Evolutionary conservation across 345 rosid species (phyloP).

Genomic region (Camelina neglecta): DNA sequence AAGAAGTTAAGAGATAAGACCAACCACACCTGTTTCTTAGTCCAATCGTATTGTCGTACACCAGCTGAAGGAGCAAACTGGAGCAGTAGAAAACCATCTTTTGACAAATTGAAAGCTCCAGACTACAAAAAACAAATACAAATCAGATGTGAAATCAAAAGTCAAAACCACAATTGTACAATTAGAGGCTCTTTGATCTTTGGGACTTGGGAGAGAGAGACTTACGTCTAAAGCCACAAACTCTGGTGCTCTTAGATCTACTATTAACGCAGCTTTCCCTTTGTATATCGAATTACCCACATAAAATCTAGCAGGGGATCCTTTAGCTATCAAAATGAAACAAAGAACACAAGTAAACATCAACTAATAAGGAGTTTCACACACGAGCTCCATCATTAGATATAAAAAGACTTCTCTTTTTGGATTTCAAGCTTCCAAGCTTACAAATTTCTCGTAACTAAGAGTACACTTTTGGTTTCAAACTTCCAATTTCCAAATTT

Average conservation of each 20-base stretch:
- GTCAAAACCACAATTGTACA: neutral
- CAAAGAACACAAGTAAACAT: constrained; percentile 19
- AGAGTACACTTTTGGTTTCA: neutral
- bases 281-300: constrained; percentile 92
- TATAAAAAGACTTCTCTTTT: neutral
- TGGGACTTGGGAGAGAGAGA: neutral
- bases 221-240: constrained; percentile 73
- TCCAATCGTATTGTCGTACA: constrained; percentile 87
- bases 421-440: constrained; percentile 1
- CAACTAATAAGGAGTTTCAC: neutral
- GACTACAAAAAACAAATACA: constrained; percentile 52
- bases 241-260: constrained; percentile 85
- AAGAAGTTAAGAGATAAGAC: neutral
- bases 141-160: neutral
- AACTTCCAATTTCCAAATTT: neutral
- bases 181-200: constrained; percentile 4
- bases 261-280: constrained; percentile 92
- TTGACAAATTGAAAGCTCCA: constrained; percentile 77
- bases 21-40: constrained; percentile 75
- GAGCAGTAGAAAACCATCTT: constrained; percentile 71
- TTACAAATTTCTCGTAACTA: neutral
- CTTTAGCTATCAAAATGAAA: constrained; percentile 50
- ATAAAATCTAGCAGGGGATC: constrained; percentile 58
- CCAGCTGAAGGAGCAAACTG: constrained; percentile 91
- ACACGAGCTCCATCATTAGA: constrained; percentile 1